Percentiles rank a stretch among this genome's conserved stretches.
Evolutionary conservation across 306 rosid species (phyloP).

Genomic region (Acacia confusa): DNA sequence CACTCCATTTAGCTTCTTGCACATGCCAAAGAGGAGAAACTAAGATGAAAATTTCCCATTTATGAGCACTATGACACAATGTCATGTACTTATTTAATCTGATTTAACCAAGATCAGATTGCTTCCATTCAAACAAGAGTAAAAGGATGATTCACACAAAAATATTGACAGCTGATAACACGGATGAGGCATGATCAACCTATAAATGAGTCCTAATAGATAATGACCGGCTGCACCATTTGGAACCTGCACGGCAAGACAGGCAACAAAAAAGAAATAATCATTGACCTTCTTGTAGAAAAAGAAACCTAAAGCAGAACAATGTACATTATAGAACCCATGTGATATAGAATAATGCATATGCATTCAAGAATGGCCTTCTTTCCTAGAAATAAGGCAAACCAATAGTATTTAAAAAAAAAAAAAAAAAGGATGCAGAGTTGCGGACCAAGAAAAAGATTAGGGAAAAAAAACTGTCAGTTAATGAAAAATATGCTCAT

Average conservation of each 20-base stretch:
- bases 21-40: conserved; percentile 2
- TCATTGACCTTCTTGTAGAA: conserved; percentile 28
- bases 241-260: conserved; percentile 68
- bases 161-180: conserved; percentile 9
- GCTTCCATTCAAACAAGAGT: conserved; percentile 21
- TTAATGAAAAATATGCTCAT: conserved; percentile 1
- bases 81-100: background rate
- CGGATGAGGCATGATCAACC: conserved; percentile 49
- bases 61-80: conserved; percentile 1
- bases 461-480: background rate
- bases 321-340: conserved; percentile 14
- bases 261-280: conserved; percentile 23
- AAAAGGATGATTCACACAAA: conserved; percentile 1
- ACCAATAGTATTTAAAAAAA: background rate
- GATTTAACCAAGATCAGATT: conserved; percentile 4
- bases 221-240: conserved; percentile 98
- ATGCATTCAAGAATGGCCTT: conserved; percentile 20
- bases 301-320: background rate
- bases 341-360: conserved; percentile 6
- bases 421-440: background rate
- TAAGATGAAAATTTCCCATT: background rate
- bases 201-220: conserved; percentile 91
- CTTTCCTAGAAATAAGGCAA: conserved; percentile 2
- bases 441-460: background rate
- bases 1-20: background rate